phyloP scores from a whole-genome alignment of 192 early-diverging fungal species.

The Entomortierella parvispora region DNA sequence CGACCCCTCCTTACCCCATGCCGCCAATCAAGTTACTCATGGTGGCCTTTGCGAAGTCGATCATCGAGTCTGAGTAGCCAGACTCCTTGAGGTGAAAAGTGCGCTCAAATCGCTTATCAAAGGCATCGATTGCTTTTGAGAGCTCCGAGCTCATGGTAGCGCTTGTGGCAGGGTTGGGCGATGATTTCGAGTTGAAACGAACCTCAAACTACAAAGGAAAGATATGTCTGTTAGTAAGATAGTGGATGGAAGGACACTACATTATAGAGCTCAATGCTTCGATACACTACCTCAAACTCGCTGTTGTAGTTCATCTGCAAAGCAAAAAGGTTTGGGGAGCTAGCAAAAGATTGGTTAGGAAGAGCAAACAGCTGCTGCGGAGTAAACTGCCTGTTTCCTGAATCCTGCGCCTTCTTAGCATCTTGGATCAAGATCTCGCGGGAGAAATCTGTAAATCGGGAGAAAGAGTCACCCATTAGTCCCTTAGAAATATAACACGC shows the following conservation, averaged over 20 bases:
- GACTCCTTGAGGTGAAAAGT: constrained; percentile 74
- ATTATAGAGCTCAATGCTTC: too few species aligned
- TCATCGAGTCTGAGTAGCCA: constrained; percentile 68
- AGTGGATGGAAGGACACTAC: too few species aligned
- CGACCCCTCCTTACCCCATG: constrained; percentile 71
- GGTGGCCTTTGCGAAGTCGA: constrained; percentile 78
- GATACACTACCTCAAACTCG: constrained; percentile 77
- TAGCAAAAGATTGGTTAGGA: constrained; percentile 13
- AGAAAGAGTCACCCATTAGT: too few species aligned
- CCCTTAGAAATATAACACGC: too few species aligned
- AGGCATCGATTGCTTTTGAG: constrained; percentile 46
- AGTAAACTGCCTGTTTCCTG: constrained; percentile 10
- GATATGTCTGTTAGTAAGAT: background rate
- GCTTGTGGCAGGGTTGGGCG: constrained; percentile 29
- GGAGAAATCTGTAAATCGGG: constrained; percentile 24
- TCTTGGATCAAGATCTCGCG: constrained; percentile 23
- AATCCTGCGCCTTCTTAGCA: background rate
- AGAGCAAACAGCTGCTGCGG: constrained; percentile 23
- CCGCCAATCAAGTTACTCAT: constrained; percentile 90
- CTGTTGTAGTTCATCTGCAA: constrained; percentile 72
- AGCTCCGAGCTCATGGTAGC: constrained; percentile 26
- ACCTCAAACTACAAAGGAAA: constrained; percentile 40
- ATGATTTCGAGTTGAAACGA: constrained; percentile 37
- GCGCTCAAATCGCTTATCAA: constrained; percentile 80
- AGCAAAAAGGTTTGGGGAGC: constrained; percentile 60